Conservation (phyloP, 164 flowering plant genomes). For the Vitis amurensis region DNA sequence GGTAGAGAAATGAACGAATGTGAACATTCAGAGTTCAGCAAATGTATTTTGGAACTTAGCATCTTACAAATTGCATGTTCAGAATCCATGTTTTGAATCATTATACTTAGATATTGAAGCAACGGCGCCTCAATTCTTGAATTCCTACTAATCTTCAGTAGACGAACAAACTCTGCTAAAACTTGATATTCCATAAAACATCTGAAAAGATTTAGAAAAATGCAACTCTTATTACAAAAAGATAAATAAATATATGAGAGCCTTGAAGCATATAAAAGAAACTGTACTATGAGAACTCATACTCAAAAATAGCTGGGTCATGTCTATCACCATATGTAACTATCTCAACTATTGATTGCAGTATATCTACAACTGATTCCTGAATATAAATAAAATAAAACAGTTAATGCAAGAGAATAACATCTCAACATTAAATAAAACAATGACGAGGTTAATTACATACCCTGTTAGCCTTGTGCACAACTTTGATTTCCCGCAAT, state of each 20-base stretch:
- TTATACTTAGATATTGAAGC: slow-evolving; percentile 67
- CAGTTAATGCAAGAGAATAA: not conserved
- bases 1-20: not conserved
- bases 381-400: slow-evolving; percentile 21
- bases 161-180: slow-evolving; percentile 62
- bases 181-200: slow-evolving; percentile 74
- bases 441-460: not conserved
- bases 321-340: slow-evolving; percentile 65
- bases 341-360: slow-evolving; percentile 65
- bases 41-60: slow-evolving; percentile 2
- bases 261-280: slow-evolving; percentile 1
- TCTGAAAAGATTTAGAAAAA: slow-evolving; percentile 29
- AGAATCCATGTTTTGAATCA: slow-evolving; percentile 65
- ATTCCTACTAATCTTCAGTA: slow-evolving; percentile 46
- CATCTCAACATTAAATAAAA: not conserved
- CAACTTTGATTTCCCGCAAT: slow-evolving; percentile 41
- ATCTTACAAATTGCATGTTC: slow-evolving; percentile 72
- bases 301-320: slow-evolving; percentile 68
- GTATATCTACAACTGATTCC: slow-evolving; percentile 55
- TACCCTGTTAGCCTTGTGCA: slow-evolving; percentile 48
- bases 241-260: not conserved
- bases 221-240: not conserved
- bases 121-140: slow-evolving; percentile 56
- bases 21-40: not conserved
- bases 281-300: slow-evolving; percentile 15